Evolutionary conservation across 129 eudicot genomes (phyloP), one percentile per base, ranked within the genome.

Genomic region (Mikania micrantha): DNA sequence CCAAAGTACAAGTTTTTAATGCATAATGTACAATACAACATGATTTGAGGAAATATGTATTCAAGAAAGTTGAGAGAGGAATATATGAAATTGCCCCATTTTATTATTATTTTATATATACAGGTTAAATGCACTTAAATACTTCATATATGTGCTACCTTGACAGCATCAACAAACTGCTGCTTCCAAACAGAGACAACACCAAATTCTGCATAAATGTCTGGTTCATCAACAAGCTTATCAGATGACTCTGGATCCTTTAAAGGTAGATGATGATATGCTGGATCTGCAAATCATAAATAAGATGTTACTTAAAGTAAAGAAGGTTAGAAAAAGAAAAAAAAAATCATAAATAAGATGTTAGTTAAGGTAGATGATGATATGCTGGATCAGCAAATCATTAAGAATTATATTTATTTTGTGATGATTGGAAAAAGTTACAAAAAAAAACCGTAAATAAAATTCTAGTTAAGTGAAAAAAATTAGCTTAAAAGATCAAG

Each of bases 141-240:
- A 47, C n/a, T 16, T 17, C 28, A 35, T 47, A 66, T 45, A 50
- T 39, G 36, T 20, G 65, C 67, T 92, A 92, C 98, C 98, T 9
- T 61, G 58, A 88, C 64, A 12, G 87, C 96, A 76, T 85, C 80
- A 35, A 80, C 60, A 73, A 88, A 88, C 71, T 88, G 98, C 69
- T 88, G 81, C 79, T 82, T 86, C 98, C 98, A 92, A 44, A 88
- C 45, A 54, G 73, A 74, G 66, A 74, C 36, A 38, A 82, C 13
- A 54, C 27, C 17, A 15, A 56, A 38, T 53, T 79, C 79, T 66
- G 64, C 70, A n/a, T 56, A 62, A 28, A 50, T 70, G 24, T 12
- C 35, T 11, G 70, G 38, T 28, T 15, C 73, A 50, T 47, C 74
- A 32, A 66, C 42, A 49, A 63, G 79, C 64, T 73, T 83, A 77